Conservation (phyloP, 768 basidiomycete species). For the Coprinellus aureogranulatus region DNA sequence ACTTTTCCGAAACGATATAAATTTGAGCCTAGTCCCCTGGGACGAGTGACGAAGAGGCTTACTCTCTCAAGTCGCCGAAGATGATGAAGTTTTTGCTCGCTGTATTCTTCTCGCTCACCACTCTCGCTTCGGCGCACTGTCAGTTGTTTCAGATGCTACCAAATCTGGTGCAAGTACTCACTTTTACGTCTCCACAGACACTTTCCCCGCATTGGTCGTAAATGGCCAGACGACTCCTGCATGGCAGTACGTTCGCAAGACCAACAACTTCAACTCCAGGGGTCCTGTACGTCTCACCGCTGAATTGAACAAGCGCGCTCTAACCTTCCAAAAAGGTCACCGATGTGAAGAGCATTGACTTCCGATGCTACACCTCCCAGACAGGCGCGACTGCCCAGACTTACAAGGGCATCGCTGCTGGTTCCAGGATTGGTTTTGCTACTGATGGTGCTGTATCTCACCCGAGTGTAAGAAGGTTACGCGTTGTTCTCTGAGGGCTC, state of each 20-base stretch:
- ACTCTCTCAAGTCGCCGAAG: constrained; percentile 1
- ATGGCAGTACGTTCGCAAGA: constrained; percentile 43
- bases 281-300: constrained; percentile 28
- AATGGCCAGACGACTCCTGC: constrained; percentile 35
- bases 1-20: constrained; percentile 1
- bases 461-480: constrained; percentile 36
- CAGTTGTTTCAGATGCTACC: constrained; percentile 6
- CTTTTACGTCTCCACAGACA: constrained; percentile 28
- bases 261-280: constrained; percentile 45
- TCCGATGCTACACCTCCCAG: constrained; percentile 46
- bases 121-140: constrained; percentile 25
- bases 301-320: not conserved
- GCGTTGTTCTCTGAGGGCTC: not conserved
- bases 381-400: constrained; percentile 41
- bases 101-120: constrained; percentile 20
- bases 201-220: constrained; percentile 42
- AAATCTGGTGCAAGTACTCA: not conserved
- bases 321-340: constrained; percentile 29
- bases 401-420: constrained; percentile 40
- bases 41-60: not conserved
- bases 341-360: constrained; percentile 45
- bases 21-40: not conserved
- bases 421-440: constrained; percentile 40
- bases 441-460: constrained; percentile 46
- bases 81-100: constrained; percentile 23